Base-by-base conservation (phyloP, 1,284 basidiomycete genomes). In the Phellinidium pouzarii region DNA sequence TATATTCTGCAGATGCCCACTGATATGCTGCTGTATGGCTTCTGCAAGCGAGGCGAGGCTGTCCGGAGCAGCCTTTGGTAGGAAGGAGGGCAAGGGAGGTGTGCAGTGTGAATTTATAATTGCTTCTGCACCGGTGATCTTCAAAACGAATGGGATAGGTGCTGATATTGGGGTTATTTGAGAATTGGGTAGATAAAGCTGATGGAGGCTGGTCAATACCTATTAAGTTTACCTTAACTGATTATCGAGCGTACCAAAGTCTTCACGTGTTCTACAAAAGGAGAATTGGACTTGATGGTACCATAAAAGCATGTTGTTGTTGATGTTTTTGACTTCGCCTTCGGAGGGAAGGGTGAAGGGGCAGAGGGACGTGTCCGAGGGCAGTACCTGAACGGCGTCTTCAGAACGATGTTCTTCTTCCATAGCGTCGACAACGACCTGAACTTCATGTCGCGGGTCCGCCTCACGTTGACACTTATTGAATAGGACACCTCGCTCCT, bases 161-260 rank as follows among this genome's bases (percentile, higher is more conserved):
- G 27, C 25, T 19, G 27, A 40, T 9, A 53, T 8, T 12, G 55
- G 47, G 22, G 38, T 42, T 8, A 53, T 49, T 49, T 49, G 55
- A 5, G 55, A 52, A 34, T 48, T 56, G 17, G 55, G 55, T n/a
- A 56, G 46, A 25, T 56, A 56, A 2, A 56, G 40, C 55, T 56
- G 26, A n/a, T 56, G 26, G 17, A 37, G 29, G 12, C 7, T 11
- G n/a, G 27, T 51, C 14, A 51, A 12, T 27, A 17, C 8, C 25
- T 12, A 8, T 49, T 17, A 20, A 14, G 19, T 25, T 5, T n/a
- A 17, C 14, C 4, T 8, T 5, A 45, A 23, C 8, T n/a, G 7
- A 17, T 31, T 7, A n/a, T 22, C n/a, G 11, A 48, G 37, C 55
- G 22, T 26, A 56, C 55, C n/a, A 48, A 12, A 22, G 45, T 44